phyloP scores from a whole-genome alignment of 805 yeast species.

The Hanseniaspora occidentalis region DNA sequence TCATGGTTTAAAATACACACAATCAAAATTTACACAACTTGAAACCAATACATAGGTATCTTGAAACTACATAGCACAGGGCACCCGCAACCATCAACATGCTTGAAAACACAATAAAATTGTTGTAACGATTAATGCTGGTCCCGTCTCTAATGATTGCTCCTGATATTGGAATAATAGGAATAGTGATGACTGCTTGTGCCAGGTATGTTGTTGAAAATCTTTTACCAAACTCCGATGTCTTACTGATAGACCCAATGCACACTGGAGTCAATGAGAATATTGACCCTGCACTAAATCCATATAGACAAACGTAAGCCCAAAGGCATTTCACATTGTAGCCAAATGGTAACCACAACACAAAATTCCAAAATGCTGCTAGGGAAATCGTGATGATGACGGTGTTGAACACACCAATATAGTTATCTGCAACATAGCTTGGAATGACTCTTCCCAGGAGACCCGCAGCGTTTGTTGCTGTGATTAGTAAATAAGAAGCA shows the following conservation, averaged over 20 bases:
- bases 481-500: constrained; percentile 33
- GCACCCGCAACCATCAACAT: constrained; percentile 28
- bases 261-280: constrained; percentile 40
- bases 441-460: constrained; percentile 27
- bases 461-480: constrained; percentile 27
- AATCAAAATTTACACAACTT: constrained; percentile 24
- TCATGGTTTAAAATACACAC: too few relatives aligned
- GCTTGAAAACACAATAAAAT: constrained; percentile 34
- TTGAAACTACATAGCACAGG: constrained; percentile 28
- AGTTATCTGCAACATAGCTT: constrained; percentile 26
- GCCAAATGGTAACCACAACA: constrained; percentile 27
- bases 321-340: constrained; percentile 19
- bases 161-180: constrained; percentile 34
- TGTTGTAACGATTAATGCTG: constrained; percentile 29
- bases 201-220: constrained; percentile 41
- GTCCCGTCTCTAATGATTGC: constrained; percentile 29
- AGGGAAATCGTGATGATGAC: constrained; percentile 24
- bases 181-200: constrained; percentile 34
- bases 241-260: constrained; percentile 38
- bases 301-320: constrained; percentile 34
- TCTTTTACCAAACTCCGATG: constrained; percentile 35
- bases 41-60: constrained; percentile 33
- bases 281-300: constrained; percentile 37
- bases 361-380: constrained; percentile 22
- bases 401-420: constrained; percentile 37